phyloP scores from a whole-genome alignment of 2,329 filamentous ascomycete genomes.

The Exutisphaerella laricina region DNA sequence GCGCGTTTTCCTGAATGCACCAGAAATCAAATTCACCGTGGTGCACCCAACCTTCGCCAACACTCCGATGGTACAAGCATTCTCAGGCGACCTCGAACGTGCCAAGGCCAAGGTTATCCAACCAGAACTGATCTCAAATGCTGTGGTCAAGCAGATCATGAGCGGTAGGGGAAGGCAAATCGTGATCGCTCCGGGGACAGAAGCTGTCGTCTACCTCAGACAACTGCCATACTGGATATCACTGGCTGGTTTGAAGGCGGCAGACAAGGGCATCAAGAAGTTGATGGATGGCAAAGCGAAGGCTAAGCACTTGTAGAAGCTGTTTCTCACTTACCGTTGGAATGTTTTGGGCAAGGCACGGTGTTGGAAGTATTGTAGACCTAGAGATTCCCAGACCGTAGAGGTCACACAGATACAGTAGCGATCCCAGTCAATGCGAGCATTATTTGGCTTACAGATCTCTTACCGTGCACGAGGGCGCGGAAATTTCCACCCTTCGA shows the following conservation, averaged over 20 bases:
- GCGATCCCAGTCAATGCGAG: too few relatives aligned
- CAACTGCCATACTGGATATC: conserved; percentile 9
- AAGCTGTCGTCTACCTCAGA: conserved; percentile 3
- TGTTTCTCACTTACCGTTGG: too few relatives aligned
- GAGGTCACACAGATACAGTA: too few relatives aligned
- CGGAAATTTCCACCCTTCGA: too few relatives aligned
- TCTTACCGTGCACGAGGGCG: too few relatives aligned
- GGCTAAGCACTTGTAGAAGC: background rate
- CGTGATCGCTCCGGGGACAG: conserved; percentile 31
- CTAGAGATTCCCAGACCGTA: too few relatives aligned
- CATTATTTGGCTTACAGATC: too few relatives aligned
- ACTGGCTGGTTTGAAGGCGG: background rate
- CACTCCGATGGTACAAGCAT: conserved; percentile 36
- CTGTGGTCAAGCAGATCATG: conserved; percentile 42
- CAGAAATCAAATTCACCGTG: conserved; percentile 40
- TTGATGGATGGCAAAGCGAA: background rate
- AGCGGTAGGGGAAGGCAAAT: conserved; percentile 39
- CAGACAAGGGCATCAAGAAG: conserved; percentile 4
- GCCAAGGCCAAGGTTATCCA: conserved; percentile 34
- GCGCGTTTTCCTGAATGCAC: conserved; percentile 39
- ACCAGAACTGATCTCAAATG: conserved; percentile 37
- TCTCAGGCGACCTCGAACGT: conserved; percentile 31
- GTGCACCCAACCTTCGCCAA: conserved; percentile 41
- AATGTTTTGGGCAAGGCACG: too few relatives aligned
- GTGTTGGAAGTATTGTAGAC: too few relatives aligned